A percentile compares a stretch with the other conserved stretches of the same genome.
Conservation (phyloP, 345 rosid genomes). For the Populus davidiana region DNA sequence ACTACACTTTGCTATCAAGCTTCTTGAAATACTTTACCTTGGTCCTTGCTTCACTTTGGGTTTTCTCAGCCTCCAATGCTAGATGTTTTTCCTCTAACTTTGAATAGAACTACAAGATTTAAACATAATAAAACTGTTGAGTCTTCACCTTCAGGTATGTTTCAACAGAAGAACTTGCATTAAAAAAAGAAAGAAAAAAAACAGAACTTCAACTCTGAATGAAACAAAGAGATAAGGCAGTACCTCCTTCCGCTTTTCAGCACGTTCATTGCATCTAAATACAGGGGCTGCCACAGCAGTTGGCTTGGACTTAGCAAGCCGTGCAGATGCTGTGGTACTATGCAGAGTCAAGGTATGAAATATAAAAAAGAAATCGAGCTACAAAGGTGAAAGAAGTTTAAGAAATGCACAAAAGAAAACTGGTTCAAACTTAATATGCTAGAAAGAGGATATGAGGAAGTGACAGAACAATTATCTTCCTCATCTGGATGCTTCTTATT, state of each 20-base stretch:
- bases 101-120: conserved; percentile 55
- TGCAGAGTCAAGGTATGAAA: conserved; percentile 49
- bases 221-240: neutral
- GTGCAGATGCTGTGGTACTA: conserved; percentile 63
- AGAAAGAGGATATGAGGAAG: conserved; percentile 25
- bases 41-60: conserved; percentile 65
- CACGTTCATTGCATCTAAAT: conserved; percentile 72
- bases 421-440: neutral
- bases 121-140: conserved; percentile 3
- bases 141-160: neutral
- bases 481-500: conserved; percentile 60
- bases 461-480: conserved; percentile 33
- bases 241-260: conserved; percentile 92
- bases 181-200: neutral
- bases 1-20: neutral
- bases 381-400: neutral
- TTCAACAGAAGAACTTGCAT: neutral
- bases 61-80: conserved; percentile 79
- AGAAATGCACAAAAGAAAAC: neutral
- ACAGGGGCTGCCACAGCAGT: conserved; percentile 75
- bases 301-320: conserved; percentile 46
- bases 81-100: conserved; percentile 83
- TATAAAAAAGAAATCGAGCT: neutral
- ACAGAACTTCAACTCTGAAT: conserved; percentile 7
- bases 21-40: conserved; percentile 44